phyloP scores from a whole-genome alignment of 345 rosid genomes.

The Gossypium thurberi region DNA sequence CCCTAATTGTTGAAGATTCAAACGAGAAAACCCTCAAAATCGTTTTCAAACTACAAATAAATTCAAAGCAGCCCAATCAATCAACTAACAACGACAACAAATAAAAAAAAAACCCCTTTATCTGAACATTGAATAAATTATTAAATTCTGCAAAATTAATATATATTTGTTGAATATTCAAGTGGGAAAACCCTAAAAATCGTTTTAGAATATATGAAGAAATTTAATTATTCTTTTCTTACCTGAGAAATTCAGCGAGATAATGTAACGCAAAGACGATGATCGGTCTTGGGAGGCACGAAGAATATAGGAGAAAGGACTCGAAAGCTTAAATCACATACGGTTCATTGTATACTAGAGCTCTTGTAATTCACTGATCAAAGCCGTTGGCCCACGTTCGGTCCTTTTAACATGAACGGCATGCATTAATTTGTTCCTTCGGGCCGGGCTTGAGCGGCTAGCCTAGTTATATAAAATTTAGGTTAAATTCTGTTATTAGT shows the following conservation, averaged over 20 bases:
- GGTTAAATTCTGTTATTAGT: too few species aligned
- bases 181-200: not conserved
- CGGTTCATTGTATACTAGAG: not conserved
- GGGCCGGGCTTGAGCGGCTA: too few species aligned
- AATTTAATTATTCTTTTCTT: not conserved
- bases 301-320: not conserved
- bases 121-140: not conserved
- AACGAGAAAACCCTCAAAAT: too few species aligned
- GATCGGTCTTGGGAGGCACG: not conserved
- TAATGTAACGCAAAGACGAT: not conserved
- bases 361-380: not conserved
- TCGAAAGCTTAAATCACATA: not conserved
- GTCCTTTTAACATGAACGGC: not conserved
- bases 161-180: not conserved
- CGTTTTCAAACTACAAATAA: too few species aligned
- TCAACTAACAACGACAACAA: not conserved
- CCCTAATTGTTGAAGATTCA: not conserved
- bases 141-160: not conserved
- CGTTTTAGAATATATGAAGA: not conserved
- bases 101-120: not conserved
- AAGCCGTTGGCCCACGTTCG: not conserved
- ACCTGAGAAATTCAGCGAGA: constrained; percentile 6
- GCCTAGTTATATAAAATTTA: too few species aligned
- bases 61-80: not conserved
- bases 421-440: not conserved